phyloP scores from a whole-genome alignment of 1,284 basidiomycete genomes.

The Pseudozyma thailandica region DNA sequence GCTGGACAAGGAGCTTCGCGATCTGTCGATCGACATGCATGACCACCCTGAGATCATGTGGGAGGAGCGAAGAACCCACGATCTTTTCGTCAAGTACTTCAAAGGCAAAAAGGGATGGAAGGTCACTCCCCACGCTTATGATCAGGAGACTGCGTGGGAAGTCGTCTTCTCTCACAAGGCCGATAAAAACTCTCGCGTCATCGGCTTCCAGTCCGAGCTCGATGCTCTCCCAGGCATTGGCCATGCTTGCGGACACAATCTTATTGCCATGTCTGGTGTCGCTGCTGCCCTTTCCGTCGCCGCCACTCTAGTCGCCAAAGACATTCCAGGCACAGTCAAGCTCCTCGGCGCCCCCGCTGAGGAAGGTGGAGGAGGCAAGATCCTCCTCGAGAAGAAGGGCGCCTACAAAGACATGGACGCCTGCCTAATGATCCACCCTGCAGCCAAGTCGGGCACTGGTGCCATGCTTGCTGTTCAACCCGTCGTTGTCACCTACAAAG shows the following conservation, averaged over 20 bases:
- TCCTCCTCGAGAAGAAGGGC: conserved; percentile 77
- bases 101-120: conserved; percentile 52
- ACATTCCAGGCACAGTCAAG: conserved; percentile 78
- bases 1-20: conserved; percentile 60
- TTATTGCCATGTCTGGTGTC: conserved; percentile 83
- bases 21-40: conserved; percentile 66
- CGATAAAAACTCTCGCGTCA: conserved; percentile 34
- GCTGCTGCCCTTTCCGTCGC: conserved; percentile 80
- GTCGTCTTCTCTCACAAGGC: conserved; percentile 73
- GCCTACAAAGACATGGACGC: conserved; percentile 81
- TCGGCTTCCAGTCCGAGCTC: conserved; percentile 76
- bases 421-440: conserved; percentile 76
- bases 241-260: conserved; percentile 84
- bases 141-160: conserved; percentile 76
- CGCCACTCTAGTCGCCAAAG: conserved; percentile 74
- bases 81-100: conserved; percentile 57
- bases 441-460: conserved; percentile 70
- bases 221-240: conserved; percentile 69
- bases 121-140: conserved; percentile 63
- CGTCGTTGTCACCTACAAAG: conserved; percentile 47
- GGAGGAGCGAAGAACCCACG: conserved; percentile 60
- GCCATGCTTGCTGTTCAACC: conserved; percentile 72
- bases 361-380: conserved; percentile 82
- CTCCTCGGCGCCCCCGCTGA: conserved; percentile 89
- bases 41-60: conserved; percentile 66